Percentiles rank a stretch among this genome's conserved stretches.
phyloP scores from a whole-genome alignment of 2,329 filamentous ascomycete genomes.

The Fusarium sp. region DNA sequence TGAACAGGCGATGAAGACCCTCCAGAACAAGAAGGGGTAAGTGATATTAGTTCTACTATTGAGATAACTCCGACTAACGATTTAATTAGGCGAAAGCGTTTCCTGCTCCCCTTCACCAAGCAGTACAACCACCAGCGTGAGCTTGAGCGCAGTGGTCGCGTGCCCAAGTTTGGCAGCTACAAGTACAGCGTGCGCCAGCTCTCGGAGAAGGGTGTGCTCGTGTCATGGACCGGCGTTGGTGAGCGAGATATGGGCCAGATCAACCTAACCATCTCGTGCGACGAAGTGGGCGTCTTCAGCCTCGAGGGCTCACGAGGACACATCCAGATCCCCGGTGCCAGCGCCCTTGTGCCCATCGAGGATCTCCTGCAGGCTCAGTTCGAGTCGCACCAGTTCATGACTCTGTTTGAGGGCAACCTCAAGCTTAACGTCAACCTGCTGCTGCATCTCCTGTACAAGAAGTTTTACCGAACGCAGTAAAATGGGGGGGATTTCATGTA shows the following conservation, averaged over 20 bases:
- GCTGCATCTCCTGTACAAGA: slow-evolving; percentile 97
- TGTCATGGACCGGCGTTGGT: slow-evolving; percentile 87
- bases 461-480: slow-evolving; percentile 87
- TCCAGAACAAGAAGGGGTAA: slow-evolving; percentile 95
- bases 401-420: slow-evolving; percentile 86
- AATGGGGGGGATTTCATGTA: slow-evolving; percentile 25
- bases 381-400: slow-evolving; percentile 96
- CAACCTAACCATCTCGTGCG: slow-evolving; percentile 93
- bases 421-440: slow-evolving; percentile 96
- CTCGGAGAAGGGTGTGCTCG: slow-evolving; percentile 92
- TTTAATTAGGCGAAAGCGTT: slow-evolving; percentile 82
- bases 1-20: slow-evolving; percentile 95
- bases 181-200: slow-evolving; percentile 94
- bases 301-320: slow-evolving; percentile 91
- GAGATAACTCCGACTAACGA: slow-evolving; percentile 28
- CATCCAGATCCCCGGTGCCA: slow-evolving; percentile 96
- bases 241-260: slow-evolving; percentile 91
- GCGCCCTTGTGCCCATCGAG: slow-evolving; percentile 88
- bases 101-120: slow-evolving; percentile 95
- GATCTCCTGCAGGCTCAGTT: slow-evolving; percentile 97
- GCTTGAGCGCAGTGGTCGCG: slow-evolving; percentile 89
- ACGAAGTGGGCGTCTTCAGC: slow-evolving; percentile 93
- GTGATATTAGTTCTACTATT: slow-evolving; percentile 40
- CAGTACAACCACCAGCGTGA: slow-evolving; percentile 99
- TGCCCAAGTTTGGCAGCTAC: slow-evolving; percentile 97